phyloP scores from a whole-genome alignment of 73 alveolate genomes.

The Effrenium voratum region DNA sequence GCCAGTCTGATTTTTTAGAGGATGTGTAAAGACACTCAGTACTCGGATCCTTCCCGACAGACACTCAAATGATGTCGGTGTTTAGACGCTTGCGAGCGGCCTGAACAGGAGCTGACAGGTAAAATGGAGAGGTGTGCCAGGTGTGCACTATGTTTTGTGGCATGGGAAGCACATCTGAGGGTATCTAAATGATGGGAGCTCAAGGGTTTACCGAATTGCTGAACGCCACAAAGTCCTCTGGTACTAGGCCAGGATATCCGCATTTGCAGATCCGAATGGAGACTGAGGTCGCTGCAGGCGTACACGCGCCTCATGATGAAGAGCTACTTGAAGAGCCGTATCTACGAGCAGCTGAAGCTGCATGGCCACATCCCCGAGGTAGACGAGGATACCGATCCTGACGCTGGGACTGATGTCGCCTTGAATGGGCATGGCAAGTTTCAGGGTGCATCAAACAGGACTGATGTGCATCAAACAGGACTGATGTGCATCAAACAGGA shows the following conservation, averaged over 20 bases:
- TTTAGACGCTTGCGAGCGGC: background rate
- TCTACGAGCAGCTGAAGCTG: slow-evolving; percentile 82
- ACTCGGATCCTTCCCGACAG: no score
- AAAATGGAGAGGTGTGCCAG: background rate
- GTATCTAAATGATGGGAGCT: background rate
- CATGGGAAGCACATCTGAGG: background rate
- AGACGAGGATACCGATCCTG: slow-evolving; percentile 79
- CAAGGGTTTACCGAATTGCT: background rate
- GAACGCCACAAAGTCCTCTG: background rate
- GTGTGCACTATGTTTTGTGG: background rate
- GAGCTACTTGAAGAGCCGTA: slow-evolving; percentile 77
- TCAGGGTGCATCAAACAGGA: no score
- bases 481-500: no score
- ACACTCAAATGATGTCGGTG: no score
- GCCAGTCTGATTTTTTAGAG: no score
- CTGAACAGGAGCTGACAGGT: background rate
- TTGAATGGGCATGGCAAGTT: no score
- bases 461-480: no score
- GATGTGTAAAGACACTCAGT: no score
- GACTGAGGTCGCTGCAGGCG: slow-evolving; percentile 48
- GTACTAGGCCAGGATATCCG: background rate
- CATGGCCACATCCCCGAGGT: slow-evolving; percentile 81
- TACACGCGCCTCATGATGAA: slow-evolving; percentile 78
- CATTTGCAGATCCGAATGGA: background rate
- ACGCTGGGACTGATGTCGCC: background rate